phyloP scores from a whole-genome alignment of 129 eudicot genomes.

The Flaveria ramosissima region DNA sequence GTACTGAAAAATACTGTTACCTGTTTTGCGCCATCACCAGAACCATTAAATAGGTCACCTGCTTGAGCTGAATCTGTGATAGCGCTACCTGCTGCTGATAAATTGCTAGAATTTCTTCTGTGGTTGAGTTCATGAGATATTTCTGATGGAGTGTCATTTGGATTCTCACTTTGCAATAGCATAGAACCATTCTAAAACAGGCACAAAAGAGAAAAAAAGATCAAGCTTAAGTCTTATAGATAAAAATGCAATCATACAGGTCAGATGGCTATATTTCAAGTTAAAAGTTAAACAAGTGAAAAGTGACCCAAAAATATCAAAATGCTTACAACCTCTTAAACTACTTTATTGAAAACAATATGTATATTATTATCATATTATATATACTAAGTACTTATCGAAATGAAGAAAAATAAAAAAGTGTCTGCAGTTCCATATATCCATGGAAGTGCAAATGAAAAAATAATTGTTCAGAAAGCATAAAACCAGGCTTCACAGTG shows the following conservation, averaged over 20 bases:
- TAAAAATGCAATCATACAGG: constrained; percentile 5
- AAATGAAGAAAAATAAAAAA: not conserved
- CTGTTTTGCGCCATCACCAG: constrained; percentile 55
- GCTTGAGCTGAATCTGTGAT: constrained; percentile 73
- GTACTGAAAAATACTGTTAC: constrained; percentile 45
- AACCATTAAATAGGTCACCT: constrained; percentile 77
- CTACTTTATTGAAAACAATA: not conserved
- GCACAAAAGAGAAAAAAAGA: not conserved
- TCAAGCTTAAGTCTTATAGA: constrained; percentile 5
- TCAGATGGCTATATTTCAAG: not conserved
- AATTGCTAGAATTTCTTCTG: constrained; percentile 58
- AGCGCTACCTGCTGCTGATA: constrained; percentile 70
- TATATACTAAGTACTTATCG: not conserved
- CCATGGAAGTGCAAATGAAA: constrained; percentile 2
- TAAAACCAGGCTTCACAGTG: not conserved
- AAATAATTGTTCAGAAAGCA: not conserved
- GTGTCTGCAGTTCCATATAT: not conserved
- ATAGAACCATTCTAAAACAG: constrained; percentile 45
- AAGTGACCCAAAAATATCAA: constrained; percentile 1
- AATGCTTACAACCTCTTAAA: constrained; percentile 1
- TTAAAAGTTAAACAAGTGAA: not conserved
- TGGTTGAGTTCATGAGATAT: constrained; percentile 35
- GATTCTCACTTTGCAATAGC: constrained; percentile 55
- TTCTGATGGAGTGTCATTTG: constrained; percentile 42
- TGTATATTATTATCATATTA: not conserved